These are phyloP conservation scores for Cardiospermum halicacabum DNA, from an alignment of 345 rosid genomes.

Conservation along the genomic window DNA sequence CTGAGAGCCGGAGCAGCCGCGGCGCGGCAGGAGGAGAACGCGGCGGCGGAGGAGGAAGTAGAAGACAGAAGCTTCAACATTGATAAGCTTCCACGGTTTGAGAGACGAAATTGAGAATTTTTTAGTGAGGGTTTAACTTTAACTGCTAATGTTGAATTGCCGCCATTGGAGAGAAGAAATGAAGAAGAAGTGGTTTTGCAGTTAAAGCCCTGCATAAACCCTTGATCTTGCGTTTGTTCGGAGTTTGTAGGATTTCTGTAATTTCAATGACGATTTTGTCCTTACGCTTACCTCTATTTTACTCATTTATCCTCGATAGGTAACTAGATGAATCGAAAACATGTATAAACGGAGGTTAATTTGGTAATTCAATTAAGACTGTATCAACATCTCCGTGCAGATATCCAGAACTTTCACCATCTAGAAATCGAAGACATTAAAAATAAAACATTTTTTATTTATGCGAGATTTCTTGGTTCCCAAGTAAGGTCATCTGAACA, in stretches of 20 bases:
- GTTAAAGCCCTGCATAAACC: conserved; percentile 44
- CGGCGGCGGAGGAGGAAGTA: conserved; percentile 28
- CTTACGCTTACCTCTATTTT: background rate
- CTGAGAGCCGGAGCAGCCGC: conserved; percentile 21
- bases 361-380: background rate
- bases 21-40: conserved; percentile 8
- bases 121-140: background rate
- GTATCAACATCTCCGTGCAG: background rate
- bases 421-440: too few species aligned
- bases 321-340: too few species aligned
- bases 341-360: too few species aligned
- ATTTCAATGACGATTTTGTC: conserved; percentile 13
- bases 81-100: conserved; percentile 15
- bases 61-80: conserved; percentile 70
- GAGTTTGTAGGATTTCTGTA: background rate
- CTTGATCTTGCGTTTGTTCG: conserved; percentile 16
- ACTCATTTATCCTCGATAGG: background rate
- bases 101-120: conserved; percentile 8
- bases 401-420: background rate
- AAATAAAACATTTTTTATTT: too few species aligned
- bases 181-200: conserved; percentile 15
- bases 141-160: conserved; percentile 22
- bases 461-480: background rate
- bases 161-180: conserved; percentile 27
- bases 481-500: background rate